phyloP scores from a whole-genome alignment of 768 basidiomycete species.

The Collybia mongolica region DNA sequence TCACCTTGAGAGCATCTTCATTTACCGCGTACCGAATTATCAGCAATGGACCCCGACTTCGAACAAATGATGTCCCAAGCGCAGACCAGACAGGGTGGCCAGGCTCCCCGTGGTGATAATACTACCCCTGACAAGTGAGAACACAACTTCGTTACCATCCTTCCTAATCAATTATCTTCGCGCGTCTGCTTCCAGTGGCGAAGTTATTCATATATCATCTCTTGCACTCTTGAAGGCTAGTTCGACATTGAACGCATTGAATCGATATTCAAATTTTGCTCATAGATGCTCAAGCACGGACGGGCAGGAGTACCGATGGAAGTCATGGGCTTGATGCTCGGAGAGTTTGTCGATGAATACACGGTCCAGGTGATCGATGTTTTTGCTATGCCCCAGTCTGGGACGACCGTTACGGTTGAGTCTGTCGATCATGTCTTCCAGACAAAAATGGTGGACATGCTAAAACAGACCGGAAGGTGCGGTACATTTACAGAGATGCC shows the following conservation, averaged over 20 bases:
- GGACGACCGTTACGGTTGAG: slow-evolving; percentile 96
- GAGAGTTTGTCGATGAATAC: slow-evolving; percentile 98
- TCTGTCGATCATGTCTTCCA: slow-evolving; percentile 99
- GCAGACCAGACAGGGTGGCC: slow-evolving; percentile 40
- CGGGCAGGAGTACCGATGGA: slow-evolving; percentile 99
- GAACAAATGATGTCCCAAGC: slow-evolving; percentile 50
- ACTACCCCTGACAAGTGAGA: slow-evolving; percentile 76
- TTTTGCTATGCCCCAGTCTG: slow-evolving; percentile 98
- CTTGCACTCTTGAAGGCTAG: slow-evolving; percentile 92
- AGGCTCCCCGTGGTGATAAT: slow-evolving; percentile 41
- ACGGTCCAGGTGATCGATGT: slow-evolving; percentile 94
- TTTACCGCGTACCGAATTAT: slow-evolving; percentile 6
- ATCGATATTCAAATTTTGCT: neutral
- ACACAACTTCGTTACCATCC: slow-evolving; percentile 2
- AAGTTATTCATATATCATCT: slow-evolving; percentile 96
- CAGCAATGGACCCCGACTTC: slow-evolving; percentile 47
- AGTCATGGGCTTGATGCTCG: slow-evolving; percentile 98
- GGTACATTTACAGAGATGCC: slow-evolving; percentile 21
- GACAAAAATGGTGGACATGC: slow-evolving; percentile 97
- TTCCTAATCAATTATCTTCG: neutral
- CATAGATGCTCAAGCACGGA: slow-evolving; percentile 97
- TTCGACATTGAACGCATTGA: neutral
- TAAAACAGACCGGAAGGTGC: slow-evolving; percentile 97
- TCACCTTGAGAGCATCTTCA: slow-evolving; percentile 28
- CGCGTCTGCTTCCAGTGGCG: slow-evolving; percentile 54